Percentiles rank a stretch among this genome's conserved stretches.
Conservation (phyloP, 345 rosid genomes). For the Acer negundo region DNA sequence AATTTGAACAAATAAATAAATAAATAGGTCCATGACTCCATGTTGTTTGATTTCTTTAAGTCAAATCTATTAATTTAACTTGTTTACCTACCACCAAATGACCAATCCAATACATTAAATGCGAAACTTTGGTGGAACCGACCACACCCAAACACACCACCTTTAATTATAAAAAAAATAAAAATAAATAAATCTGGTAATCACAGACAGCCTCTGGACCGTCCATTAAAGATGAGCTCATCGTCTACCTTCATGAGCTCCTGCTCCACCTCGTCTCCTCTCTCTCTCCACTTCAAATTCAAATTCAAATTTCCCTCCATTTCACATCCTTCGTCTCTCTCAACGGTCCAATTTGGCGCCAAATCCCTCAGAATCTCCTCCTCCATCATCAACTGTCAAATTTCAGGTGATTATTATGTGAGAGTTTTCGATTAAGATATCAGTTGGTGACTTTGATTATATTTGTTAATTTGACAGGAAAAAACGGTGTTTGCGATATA, state of each 20-base stretch:
- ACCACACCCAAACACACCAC: not conserved
- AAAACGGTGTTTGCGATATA: conserved; percentile 20
- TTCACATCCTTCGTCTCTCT: conserved; percentile 28
- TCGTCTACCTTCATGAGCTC: conserved; percentile 21
- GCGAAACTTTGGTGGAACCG: not conserved
- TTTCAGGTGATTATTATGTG: conserved; percentile 15
- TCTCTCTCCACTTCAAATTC: conserved; percentile 21
- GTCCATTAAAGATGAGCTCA: conserved; percentile 20
- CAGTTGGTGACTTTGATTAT: not conserved
- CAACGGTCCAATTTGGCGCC: conserved; percentile 26
- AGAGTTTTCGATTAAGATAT: no score
- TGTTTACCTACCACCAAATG: no score
- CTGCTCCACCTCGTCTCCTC: conserved; percentile 22
- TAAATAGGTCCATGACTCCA: no score
- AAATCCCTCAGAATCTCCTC: conserved; percentile 22
- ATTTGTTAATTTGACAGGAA: conserved; percentile 24
- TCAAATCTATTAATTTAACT: not conserved
- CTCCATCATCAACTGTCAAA: conserved; percentile 19
- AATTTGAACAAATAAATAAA: no score
- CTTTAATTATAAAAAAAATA: not conserved
- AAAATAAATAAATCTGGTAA: no score
- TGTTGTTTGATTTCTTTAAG: no score
- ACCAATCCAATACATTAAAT: not conserved
- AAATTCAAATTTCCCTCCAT: conserved; percentile 44
- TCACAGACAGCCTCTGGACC: not conserved